A percentile compares a stretch with the other conserved stretches of the same genome.
Conservation (phyloP, 192 early-diverging fungal genomes). For the Physocladia obscura region DNA sequence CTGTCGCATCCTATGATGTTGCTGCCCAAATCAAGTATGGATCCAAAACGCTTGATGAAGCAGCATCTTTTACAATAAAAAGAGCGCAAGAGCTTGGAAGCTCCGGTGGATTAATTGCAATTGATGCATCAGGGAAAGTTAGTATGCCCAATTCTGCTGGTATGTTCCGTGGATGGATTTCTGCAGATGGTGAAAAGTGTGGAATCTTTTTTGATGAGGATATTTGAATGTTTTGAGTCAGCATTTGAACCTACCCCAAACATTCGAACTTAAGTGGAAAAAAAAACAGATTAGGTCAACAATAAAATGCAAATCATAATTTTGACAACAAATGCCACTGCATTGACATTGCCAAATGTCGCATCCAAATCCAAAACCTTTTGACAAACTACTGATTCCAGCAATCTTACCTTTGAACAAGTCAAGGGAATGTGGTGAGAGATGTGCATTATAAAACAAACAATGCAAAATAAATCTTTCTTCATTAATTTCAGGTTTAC, state of each 20-base stretch:
- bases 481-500: too few species aligned
- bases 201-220: conserved; percentile 42
- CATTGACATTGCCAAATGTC: too few species aligned
- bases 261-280: too few species aligned
- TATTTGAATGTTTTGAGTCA: conserved; percentile 20
- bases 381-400: too few species aligned
- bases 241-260: too few species aligned
- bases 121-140: conserved; percentile 42
- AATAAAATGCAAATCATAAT: not conserved
- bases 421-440: too few species aligned
- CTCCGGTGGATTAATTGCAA: conserved; percentile 44
- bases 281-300: not conserved
- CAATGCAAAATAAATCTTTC: too few species aligned
- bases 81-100: conserved; percentile 35
- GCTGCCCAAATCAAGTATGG: conserved; percentile 47
- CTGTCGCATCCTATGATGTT: conserved; percentile 40
- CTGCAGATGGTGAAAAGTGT: conserved; percentile 34
- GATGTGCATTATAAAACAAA: too few species aligned
- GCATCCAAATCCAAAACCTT: too few species aligned
- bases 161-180: conserved; percentile 51
- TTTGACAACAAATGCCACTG: too few species aligned
- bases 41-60: conserved; percentile 32
- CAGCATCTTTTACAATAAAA: conserved; percentile 32
- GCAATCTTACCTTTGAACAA: too few species aligned
- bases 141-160: conserved; percentile 37